phyloP scores from a whole-genome alignment of 345 rosid genomes.

The Murraya paniculata region DNA sequence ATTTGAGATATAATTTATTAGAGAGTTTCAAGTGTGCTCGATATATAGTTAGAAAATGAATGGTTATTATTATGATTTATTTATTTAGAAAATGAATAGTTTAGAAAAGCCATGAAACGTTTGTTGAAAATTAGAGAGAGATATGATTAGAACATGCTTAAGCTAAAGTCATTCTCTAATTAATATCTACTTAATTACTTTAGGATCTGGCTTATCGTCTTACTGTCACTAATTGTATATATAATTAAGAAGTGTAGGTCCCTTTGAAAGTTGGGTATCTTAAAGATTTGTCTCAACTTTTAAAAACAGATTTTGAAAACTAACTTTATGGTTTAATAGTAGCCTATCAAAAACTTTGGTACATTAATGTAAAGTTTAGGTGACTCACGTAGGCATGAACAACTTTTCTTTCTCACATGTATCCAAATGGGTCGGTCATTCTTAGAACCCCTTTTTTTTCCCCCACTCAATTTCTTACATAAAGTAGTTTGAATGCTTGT shows the following conservation, averaged over 20 bases:
- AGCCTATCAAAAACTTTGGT: conserved; percentile 15
- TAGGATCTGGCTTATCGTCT: background rate
- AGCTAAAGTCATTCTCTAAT: background rate
- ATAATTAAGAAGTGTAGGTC: conserved; percentile 10
- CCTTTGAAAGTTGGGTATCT: conserved; percentile 29
- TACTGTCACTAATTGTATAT: conserved; percentile 7
- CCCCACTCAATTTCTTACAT: background rate
- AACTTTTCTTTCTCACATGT: conserved; percentile 24
- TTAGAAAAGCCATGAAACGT: background rate
- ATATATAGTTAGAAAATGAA: background rate
- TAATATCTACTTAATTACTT: background rate
- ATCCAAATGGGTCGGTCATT: conserved; percentile 38
- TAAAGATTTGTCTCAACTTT: conserved; percentile 37
- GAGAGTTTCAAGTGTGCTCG: too few relatives aligned
- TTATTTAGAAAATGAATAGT: background rate
- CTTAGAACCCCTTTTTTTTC: conserved; percentile 14
- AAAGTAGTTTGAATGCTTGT: conserved; percentile 38
- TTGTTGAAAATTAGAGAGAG: background rate
- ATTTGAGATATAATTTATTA: too few relatives aligned
- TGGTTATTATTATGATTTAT: background rate
- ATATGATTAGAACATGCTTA: background rate
- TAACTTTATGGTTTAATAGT: conserved; percentile 36
- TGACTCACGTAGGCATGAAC: conserved; percentile 33
- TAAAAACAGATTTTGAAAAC: conserved; percentile 33
- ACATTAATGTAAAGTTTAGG: conserved; percentile 24